Base-by-base conservation (phyloP, 23 red algal species). In the Chondrus crispus region DNA sequence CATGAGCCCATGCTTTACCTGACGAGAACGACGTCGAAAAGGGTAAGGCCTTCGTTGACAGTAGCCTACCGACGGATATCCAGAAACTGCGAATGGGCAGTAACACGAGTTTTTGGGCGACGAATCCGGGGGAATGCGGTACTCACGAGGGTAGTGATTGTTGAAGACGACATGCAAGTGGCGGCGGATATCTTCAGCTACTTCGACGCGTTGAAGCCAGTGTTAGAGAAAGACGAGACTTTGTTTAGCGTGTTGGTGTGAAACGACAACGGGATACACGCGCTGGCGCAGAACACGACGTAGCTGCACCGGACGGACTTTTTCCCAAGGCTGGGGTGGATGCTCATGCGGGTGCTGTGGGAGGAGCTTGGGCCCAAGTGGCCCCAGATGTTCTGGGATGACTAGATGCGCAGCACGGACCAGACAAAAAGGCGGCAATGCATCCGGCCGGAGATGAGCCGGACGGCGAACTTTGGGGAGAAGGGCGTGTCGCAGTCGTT, bases 271-370 rank as follows among this genome's bases (percentile, higher is more conserved):
- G 82, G 92, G 24, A 63, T 55, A 18, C 45, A 57, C 22, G 26
- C 30, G 4, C 37, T 94, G 26, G 7, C 45, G 18, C 26, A 29
- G 39, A 87, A 87, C 57, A 49, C 43, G 16, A 46, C 22, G 1
- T 41, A 74, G 33, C 73, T 94, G 42, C 83, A 94, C 50, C 92
- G 92, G 44, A 94, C 92, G 1, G 92, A 94, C 74, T 94, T 85
- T 49, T 94, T 94, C 52, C 92, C 92, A 3, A 83, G 92, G 35
- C 83, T 94, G 5, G 92, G 92, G 42, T 94, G 92, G 92, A 87
- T 86, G 92, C 50, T 94, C 10, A 87, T 72, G 53, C 68, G 84
- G 32, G 19, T 36, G 11, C 54, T 94, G 82, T 94, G 81, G 80
- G 46, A 62, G 33, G 84, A 95, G 84, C 46, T 95, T 33, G 38